Evolutionary conservation across 805 yeast genomes (phyloP).

Genomic region (Hanseniaspora lindneri): DNA sequence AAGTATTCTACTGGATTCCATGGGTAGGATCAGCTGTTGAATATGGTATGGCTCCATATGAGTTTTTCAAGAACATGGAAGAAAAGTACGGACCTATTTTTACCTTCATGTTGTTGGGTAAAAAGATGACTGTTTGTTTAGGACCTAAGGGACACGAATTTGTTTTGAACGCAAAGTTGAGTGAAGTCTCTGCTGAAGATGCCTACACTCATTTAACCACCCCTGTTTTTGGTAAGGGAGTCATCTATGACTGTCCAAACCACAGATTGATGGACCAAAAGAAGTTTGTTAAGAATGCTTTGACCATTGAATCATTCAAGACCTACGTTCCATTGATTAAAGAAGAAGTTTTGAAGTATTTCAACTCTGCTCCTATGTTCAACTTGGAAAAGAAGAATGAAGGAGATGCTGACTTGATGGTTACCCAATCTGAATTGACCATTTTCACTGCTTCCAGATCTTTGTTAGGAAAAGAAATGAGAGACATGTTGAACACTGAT

Average conservation of each 20-base stretch:
- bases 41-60: conserved; percentile 90
- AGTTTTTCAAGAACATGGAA: conserved; percentile 69
- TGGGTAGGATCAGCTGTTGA: conserved; percentile 87
- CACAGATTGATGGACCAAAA: conserved; percentile 93
- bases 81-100: conserved; percentile 84
- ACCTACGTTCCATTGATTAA: conserved; percentile 78
- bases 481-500: conserved; percentile 65
- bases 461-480: conserved; percentile 80
- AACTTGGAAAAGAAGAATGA: conserved; percentile 29
- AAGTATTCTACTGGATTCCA: conserved; percentile 86
- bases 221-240: conserved; percentile 98
- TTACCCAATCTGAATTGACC: conserved; percentile 86
- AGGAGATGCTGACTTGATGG: conserved; percentile 59
- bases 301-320: conserved; percentile 73
- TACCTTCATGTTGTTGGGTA: conserved; percentile 80
- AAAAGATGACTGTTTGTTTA: conserved; percentile 84
- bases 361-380: conserved; percentile 43
- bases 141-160: conserved; percentile 98
- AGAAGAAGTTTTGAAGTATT: conserved; percentile 61
- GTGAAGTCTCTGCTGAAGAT: conserved; percentile 90
- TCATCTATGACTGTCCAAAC: conserved; percentile 93
- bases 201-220: conserved; percentile 95
- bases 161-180: conserved; percentile 76
- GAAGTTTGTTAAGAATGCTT: conserved; percentile 84
- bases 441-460: conserved; percentile 92